These are phyloP conservation scores for Pilasporangium apinafurcum DNA, from an alignment of 352 stramenopile genomes.

Conservation along the genomic window DNA sequence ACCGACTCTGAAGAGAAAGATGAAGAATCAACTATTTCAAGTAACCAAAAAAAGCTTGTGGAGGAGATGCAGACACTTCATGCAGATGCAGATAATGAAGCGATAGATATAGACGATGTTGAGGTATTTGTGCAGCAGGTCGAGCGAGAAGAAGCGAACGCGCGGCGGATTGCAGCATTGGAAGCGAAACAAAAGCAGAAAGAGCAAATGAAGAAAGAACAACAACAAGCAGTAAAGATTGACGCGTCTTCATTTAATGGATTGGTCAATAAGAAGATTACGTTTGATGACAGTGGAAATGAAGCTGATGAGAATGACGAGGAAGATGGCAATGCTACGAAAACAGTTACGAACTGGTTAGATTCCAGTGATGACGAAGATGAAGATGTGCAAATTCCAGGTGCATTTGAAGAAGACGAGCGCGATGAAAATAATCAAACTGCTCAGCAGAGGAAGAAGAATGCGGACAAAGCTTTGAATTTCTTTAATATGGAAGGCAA, in stretches of 20 bases:
- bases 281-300: slow-evolving; percentile 65
- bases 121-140: slow-evolving; percentile 4
- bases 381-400: slow-evolving; percentile 5
- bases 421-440: slow-evolving; percentile 7
- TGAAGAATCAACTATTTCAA: background rate
- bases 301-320: slow-evolving; percentile 7
- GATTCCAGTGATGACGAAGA: slow-evolving; percentile 9
- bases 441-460: slow-evolving; percentile 2
- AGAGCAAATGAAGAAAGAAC: slow-evolving; percentile 22
- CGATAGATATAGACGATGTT: slow-evolving; percentile 1
- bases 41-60: slow-evolving; percentile 30
- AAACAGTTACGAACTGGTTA: slow-evolving; percentile 6
- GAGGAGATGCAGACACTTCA: slow-evolving; percentile 17
- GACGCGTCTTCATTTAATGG: slow-evolving; percentile 4
- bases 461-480: too few relatives aligned
- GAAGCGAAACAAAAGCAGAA: slow-evolving; percentile 25
- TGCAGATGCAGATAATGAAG: background rate
- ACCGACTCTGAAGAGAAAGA: slow-evolving; percentile 12
- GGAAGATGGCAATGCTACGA: background rate
- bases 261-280: slow-evolving; percentile 81
- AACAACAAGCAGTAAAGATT: slow-evolving; percentile 19
- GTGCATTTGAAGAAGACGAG: slow-evolving; percentile 55
- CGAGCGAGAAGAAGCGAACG: slow-evolving; percentile 24
- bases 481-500: background rate
- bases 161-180: slow-evolving; percentile 44